A percentile compares a stretch with the other conserved stretches of the same genome.
Conservation (phyloP, 2,329 filamentous ascomycete genomes). For the Aureobasidium lini region DNA sequence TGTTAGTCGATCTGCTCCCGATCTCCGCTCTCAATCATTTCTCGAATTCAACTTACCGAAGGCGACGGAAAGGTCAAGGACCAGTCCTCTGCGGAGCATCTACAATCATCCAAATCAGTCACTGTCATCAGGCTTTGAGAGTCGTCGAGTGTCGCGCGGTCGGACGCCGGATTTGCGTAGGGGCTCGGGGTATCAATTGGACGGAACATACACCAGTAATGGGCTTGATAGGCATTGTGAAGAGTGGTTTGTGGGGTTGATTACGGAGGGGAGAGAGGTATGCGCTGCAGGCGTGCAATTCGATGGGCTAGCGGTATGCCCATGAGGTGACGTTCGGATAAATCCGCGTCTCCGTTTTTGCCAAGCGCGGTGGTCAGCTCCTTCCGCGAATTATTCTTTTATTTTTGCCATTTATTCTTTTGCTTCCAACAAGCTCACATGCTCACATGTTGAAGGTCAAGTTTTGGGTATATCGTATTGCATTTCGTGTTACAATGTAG, state of each 20-base stretch:
- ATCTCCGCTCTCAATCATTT: background rate
- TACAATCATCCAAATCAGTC: slow-evolving; percentile 24
- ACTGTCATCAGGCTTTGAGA: background rate
- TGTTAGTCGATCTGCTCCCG: background rate
- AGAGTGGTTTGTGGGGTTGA: background rate
- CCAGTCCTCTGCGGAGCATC: slow-evolving; percentile 60
- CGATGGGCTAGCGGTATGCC: background rate
- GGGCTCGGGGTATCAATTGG: background rate
- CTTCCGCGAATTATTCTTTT: background rate
- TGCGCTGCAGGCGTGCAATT: background rate
- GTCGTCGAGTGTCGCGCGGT: background rate
- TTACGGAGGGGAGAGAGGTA: slow-evolving; percentile 3
- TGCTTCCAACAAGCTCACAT: background rate
- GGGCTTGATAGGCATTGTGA: slow-evolving; percentile 39
- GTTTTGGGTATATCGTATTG: background rate
- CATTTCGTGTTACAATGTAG: background rate
- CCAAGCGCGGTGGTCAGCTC: background rate
- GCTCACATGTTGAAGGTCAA: background rate
- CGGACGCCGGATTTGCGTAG: background rate
- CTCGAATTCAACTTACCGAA: slow-evolving; percentile 45
- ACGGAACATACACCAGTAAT: slow-evolving; percentile 42
- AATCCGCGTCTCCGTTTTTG: background rate
- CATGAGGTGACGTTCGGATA: slow-evolving; percentile 13
- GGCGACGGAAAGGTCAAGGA: slow-evolving; percentile 59
- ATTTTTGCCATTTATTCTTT: background rate